Evolutionary conservation across 805 yeast species (phyloP).

Genomic region (Pichia nakasei): DNA sequence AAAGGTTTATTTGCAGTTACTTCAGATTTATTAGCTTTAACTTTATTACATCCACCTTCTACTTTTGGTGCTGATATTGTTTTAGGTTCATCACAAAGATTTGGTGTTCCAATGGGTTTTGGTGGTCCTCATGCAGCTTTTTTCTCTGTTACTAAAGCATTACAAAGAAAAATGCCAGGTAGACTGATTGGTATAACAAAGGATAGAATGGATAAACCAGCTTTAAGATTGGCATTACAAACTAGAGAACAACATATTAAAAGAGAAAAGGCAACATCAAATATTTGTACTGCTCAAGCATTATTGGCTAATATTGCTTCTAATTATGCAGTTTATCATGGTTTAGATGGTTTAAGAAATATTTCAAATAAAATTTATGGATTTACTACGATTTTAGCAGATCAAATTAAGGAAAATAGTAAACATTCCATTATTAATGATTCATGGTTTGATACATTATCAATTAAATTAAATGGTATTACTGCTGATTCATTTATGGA

Average conservation of each 20-base stretch:
- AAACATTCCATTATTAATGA: slow-evolving; percentile 44
- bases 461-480: slow-evolving; percentile 44
- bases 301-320: slow-evolving; percentile 91
- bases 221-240: slow-evolving; percentile 87
- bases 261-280: slow-evolving; percentile 95
- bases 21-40: slow-evolving; percentile 85
- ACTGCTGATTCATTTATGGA: slow-evolving; percentile 48
- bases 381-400: slow-evolving; percentile 63
- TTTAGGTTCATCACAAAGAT: slow-evolving; percentile 87
- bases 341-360: slow-evolving; percentile 72
- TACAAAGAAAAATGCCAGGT: slow-evolving; percentile 93
- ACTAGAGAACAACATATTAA: slow-evolving; percentile 98
- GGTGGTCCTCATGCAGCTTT: slow-evolving; percentile 99
- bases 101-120: slow-evolving; percentile 95
- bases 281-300: slow-evolving; percentile 98
- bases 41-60: slow-evolving; percentile 76
- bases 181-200: slow-evolving; percentile 88
- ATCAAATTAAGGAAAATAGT: slow-evolving; percentile 33
- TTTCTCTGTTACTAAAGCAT: slow-evolving; percentile 74
- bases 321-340: slow-evolving; percentile 94
- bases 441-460: slow-evolving; percentile 71
- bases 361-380: slow-evolving; percentile 76
- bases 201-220: slow-evolving; percentile 85
- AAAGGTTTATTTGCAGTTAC: slow-evolving; percentile 80
- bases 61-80: slow-evolving; percentile 88